These are phyloP conservation scores for Malassezia equina DNA, from an alignment of 1,284 basidiomycete genomes.

Conservation along the genomic window DNA sequence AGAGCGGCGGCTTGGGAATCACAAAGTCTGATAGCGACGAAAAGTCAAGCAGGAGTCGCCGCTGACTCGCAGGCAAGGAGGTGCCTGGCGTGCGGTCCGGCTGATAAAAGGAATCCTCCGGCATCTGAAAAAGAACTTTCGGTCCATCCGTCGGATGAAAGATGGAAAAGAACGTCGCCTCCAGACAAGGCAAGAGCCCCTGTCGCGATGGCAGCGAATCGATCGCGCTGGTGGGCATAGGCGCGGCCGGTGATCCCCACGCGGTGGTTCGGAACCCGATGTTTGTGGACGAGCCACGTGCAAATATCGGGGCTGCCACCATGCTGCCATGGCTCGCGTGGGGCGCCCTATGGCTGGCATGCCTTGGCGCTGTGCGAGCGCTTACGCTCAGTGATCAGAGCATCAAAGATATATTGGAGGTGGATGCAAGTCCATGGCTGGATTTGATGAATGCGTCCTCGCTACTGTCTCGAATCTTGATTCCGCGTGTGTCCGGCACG, in stretches of 20 bases:
- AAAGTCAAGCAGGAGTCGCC: slow-evolving; percentile 58
- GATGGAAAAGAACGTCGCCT: slow-evolving; percentile 75
- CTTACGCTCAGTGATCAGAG: neutral
- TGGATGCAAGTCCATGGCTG: slow-evolving; percentile 23
- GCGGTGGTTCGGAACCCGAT: neutral
- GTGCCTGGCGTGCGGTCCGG: neutral
- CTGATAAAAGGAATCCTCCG: slow-evolving; percentile 64
- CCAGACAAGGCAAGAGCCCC: slow-evolving; percentile 55
- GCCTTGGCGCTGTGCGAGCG: neutral
- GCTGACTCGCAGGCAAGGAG: slow-evolving; percentile 27
- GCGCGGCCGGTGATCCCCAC: neutral
- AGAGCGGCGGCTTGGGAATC: slow-evolving; percentile 75
- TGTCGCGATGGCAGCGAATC: neutral
- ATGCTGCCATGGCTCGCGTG: neutral
- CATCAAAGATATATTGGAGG: neutral
- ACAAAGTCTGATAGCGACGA: slow-evolving; percentile 83
- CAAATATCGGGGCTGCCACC: neutral
- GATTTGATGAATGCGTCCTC: slow-evolving; percentile 22
- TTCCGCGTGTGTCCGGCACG: slow-evolving; percentile 40
- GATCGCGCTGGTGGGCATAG: neutral
- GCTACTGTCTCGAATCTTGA: slow-evolving; percentile 38
- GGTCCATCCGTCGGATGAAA: slow-evolving; percentile 73
- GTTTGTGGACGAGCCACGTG: neutral
- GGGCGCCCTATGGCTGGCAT: neutral
- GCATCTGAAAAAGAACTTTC: slow-evolving; percentile 77